phyloP scores from a whole-genome alignment of 768 basidiomycete genomes.

The Rhodocollybia butyracea region DNA sequence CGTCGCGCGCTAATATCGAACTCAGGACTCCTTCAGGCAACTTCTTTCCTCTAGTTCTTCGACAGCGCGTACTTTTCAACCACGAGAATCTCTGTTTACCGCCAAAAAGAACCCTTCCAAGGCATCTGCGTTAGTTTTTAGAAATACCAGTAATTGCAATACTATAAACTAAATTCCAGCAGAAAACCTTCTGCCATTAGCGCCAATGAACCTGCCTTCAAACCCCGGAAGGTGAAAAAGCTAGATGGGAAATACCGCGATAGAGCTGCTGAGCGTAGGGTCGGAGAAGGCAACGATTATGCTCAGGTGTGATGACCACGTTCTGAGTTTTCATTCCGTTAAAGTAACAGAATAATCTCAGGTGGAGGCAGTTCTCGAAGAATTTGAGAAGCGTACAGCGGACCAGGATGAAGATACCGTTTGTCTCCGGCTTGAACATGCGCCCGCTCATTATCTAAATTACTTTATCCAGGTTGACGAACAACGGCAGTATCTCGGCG shows the following conservation, averaged over 20 bases:
- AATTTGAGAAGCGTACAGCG: conserved; percentile 70
- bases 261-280: conserved; percentile 70
- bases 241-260: conserved; percentile 60
- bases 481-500: conserved; percentile 75
- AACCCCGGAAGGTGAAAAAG: conserved; percentile 79
- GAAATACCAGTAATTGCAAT: not conserved
- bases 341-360: conserved; percentile 21
- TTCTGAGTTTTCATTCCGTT: not conserved
- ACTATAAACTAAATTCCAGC: conserved; percentile 8
- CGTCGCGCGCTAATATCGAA: not conserved
- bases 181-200: conserved; percentile 30
- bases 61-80: conserved; percentile 20
- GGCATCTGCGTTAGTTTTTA: conserved; percentile 20
- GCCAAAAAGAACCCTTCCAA: not conserved
- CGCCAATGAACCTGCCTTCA: conserved; percentile 64
- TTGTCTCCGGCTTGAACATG: not conserved
- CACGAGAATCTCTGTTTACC: conserved; percentile 17
- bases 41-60: conserved; percentile 32
- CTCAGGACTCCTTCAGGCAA: conserved; percentile 58
- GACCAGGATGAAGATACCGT: conserved; percentile 58
- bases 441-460: not conserved
- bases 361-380: conserved; percentile 80
- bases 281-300: conserved; percentile 67
- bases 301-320: conserved; percentile 48
- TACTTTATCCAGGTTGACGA: conserved; percentile 53